A percentile compares a stretch with the other conserved stretches of the same genome.
Conservation (phyloP, 2,329 filamentous ascomycete genomes). For the Nemania serpens region DNA sequence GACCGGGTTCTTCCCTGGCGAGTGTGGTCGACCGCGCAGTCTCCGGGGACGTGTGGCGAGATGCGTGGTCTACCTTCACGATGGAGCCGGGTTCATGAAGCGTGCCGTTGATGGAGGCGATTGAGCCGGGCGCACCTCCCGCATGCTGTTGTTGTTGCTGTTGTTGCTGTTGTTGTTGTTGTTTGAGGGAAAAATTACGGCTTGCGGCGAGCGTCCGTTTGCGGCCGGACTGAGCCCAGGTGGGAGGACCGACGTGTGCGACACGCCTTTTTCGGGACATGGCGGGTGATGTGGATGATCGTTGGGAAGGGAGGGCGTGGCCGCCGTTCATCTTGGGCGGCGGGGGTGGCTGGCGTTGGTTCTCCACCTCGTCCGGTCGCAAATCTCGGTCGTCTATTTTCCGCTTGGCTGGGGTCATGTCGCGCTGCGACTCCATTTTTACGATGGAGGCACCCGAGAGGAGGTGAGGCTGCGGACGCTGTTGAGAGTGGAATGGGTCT, state of each 20-base stretch:
- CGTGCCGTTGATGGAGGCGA: constrained; percentile 32
- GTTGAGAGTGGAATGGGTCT: constrained; percentile 46
- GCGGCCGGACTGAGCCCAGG: constrained; percentile 53
- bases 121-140: constrained; percentile 13
- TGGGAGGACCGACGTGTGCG: constrained; percentile 46
- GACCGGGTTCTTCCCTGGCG: constrained; percentile 34
- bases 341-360: constrained; percentile 52
- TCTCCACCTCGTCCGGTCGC: constrained; percentile 57
- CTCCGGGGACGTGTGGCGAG: constrained; percentile 55
- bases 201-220: constrained; percentile 45
- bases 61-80: constrained; percentile 42
- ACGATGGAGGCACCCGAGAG: constrained; percentile 38
- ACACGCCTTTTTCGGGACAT: constrained; percentile 48
- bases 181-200: constrained; percentile 53
- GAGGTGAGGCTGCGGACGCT: constrained; percentile 24
- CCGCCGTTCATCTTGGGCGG: constrained; percentile 56
- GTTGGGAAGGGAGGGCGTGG: constrained; percentile 31
- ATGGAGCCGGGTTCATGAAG: constrained; percentile 29
- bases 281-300: constrained; percentile 41
- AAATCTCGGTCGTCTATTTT: constrained; percentile 56
- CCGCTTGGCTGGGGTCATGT: constrained; percentile 50
- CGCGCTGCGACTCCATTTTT: constrained; percentile 43
- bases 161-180: constrained; percentile 27
- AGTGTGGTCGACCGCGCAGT: constrained; percentile 43
- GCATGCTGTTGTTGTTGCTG: constrained; percentile 34